Conservation (phyloP, 768 basidiomycete genomes). For the Termitomyces sp. region DNA sequence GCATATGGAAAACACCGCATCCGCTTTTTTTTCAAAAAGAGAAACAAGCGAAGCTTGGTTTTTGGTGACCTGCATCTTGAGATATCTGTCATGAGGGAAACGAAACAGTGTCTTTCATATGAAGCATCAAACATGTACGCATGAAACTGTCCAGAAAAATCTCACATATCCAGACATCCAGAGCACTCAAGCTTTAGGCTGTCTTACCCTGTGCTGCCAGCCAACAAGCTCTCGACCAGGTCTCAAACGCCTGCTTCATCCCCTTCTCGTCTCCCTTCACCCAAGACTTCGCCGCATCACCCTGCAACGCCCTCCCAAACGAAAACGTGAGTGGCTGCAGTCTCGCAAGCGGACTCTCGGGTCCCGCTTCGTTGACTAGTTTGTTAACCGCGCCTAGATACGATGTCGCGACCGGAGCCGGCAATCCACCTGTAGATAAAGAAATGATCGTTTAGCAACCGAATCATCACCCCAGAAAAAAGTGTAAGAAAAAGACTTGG, state of each 20-base stretch:
- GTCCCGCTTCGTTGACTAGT: slow-evolving; percentile 26
- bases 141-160: background rate
- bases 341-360: slow-evolving; percentile 28
- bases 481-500: background rate
- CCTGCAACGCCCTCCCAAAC: slow-evolving; percentile 45
- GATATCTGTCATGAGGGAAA: background rate
- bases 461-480: background rate
- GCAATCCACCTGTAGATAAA: slow-evolving; percentile 30
- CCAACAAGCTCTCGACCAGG: slow-evolving; percentile 38
- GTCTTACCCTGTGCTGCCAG: slow-evolving; percentile 32
- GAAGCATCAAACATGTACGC: background rate
- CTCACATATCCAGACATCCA: background rate
- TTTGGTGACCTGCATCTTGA: background rate
- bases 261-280: slow-evolving; percentile 35
- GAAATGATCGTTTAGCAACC: background rate
- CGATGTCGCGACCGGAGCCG: slow-evolving; percentile 30
- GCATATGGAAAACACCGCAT: background rate
- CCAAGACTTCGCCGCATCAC: slow-evolving; percentile 42
- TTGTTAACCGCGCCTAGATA: slow-evolving; percentile 38
- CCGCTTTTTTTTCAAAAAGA: background rate
- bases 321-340: slow-evolving; percentile 43
- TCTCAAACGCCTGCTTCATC: slow-evolving; percentile 32
- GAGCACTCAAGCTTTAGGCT: background rate
- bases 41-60: background rate
- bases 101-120: background rate